Conservation (phyloP, 208 protist species). For the Novymonas esmeraldas region DNA sequence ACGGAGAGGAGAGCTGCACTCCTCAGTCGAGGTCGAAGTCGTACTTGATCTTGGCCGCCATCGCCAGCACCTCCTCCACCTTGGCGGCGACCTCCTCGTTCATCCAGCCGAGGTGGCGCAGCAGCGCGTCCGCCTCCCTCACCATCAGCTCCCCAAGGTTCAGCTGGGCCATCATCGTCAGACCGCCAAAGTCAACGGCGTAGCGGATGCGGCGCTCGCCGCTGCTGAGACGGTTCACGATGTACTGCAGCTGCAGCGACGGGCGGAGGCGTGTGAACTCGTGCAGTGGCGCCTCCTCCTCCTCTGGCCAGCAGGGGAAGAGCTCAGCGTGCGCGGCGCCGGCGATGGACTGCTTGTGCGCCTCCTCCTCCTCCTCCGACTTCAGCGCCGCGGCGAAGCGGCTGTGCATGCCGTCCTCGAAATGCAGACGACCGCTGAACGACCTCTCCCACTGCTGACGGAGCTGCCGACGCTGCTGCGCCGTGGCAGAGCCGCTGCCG, state of each 20-base stretch:
- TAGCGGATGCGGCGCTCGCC: slow-evolving; percentile 81
- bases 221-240: slow-evolving; percentile 74
- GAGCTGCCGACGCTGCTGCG: slow-evolving; percentile 65
- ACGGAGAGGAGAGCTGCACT: background rate
- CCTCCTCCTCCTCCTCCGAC: slow-evolving; percentile 49
- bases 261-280: slow-evolving; percentile 56
- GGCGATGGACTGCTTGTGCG: slow-evolving; percentile 10
- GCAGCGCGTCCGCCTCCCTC: slow-evolving; percentile 65
- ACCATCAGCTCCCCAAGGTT: slow-evolving; percentile 84
- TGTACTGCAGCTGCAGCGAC: slow-evolving; percentile 63
- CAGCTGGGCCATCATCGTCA: slow-evolving; percentile 88
- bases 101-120: slow-evolving; percentile 76
- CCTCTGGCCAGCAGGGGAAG: slow-evolving; percentile 71
- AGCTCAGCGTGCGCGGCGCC: slow-evolving; percentile 41
- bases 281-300: slow-evolving; percentile 67
- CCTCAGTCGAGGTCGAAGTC: slow-evolving; percentile 84
- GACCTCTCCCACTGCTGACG: slow-evolving; percentile 82
- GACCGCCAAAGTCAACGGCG: slow-evolving; percentile 76
- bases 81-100: slow-evolving; percentile 57
- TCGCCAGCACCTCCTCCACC: slow-evolving; percentile 56
- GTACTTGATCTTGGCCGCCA: slow-evolving; percentile 62
- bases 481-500: slow-evolving; percentile 41
- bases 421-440: slow-evolving; percentile 85
- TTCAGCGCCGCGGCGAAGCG: slow-evolving; percentile 56
- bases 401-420: slow-evolving; percentile 84